Evolutionary conservation across 495 filamentous ascomycete genomes (phyloP).

Genomic region (Sporormia fimetaria): DNA sequence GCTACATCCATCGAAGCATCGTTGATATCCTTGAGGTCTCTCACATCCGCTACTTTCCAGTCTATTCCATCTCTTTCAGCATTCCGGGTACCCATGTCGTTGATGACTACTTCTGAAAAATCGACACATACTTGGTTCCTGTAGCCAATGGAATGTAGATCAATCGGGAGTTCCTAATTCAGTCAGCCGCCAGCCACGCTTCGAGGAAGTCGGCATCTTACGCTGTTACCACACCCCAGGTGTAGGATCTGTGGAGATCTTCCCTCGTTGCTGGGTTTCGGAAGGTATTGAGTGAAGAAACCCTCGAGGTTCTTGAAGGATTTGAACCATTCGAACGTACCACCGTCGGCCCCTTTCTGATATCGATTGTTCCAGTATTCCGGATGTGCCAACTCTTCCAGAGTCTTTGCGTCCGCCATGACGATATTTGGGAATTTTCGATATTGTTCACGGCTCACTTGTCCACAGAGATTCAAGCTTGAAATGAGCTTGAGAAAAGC

Average conservation of each 20-base stretch:
- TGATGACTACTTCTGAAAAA: conserved; percentile 45
- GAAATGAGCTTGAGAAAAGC: no score
- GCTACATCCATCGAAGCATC: conserved; percentile 39
- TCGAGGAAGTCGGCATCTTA: conserved; percentile 25
- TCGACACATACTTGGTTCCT: conserved; percentile 45
- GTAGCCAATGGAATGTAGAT: conserved; percentile 41
- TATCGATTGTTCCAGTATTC: conserved; percentile 47
- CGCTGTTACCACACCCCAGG: conserved; percentile 49
- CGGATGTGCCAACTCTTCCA: no score
- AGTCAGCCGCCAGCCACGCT: conserved; percentile 1
- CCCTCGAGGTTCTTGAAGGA: conserved; percentile 38
- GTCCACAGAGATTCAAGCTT: no score
- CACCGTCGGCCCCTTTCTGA: conserved; percentile 24
- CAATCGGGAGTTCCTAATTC: conserved; percentile 40
- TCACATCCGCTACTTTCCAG: conserved; percentile 45
- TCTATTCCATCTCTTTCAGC: conserved; percentile 30
- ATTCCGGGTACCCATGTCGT: conserved; percentile 39
- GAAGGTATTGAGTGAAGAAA: conserved; percentile 39
- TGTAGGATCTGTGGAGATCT: conserved; percentile 39
- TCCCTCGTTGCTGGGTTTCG: conserved; percentile 17
- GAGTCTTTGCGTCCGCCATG: no score
- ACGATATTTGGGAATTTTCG: no score
- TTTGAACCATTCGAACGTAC: conserved; percentile 43
- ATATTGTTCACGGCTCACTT: no score
- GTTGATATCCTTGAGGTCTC: conserved; percentile 35